Evolutionary conservation across 1,284 basidiomycete species (phyloP).

Genomic region (Pascua guehoae): DNA sequence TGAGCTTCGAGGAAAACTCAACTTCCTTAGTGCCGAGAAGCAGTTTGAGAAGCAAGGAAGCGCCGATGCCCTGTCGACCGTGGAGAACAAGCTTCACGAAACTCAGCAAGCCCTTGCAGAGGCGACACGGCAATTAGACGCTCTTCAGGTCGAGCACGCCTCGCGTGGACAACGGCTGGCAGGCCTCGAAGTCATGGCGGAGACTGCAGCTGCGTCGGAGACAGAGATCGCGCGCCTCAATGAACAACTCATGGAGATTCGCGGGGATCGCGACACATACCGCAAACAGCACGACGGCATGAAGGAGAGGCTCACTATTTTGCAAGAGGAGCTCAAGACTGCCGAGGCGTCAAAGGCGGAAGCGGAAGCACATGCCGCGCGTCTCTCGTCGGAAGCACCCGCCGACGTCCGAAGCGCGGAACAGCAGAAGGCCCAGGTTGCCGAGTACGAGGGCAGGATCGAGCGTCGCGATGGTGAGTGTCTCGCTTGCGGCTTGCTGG

Average conservation of each 20-base stretch:
- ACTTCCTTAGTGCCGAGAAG: constrained; percentile 10
- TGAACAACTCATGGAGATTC: too few species aligned
- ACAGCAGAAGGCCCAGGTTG: constrained; percentile 2
- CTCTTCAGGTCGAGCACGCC: not conserved
- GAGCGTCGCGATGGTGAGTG: constrained; percentile 10
- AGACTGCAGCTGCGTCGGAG: too few species aligned
- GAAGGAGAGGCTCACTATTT: not conserved
- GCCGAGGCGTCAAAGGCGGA: constrained; percentile 3
- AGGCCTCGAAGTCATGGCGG: too few species aligned
- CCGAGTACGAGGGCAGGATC: constrained; percentile 3
- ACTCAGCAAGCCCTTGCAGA: not conserved
- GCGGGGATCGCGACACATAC: too few species aligned
- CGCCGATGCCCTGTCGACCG: not conserved
- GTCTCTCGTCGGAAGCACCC: not conserved
- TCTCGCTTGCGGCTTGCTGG: not conserved
- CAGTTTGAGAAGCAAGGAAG: constrained; percentile 3
- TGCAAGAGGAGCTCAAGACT: constrained; percentile 4
- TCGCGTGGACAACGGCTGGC: not conserved
- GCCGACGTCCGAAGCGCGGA: not conserved
- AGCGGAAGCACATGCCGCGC: not conserved
- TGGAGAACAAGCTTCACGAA: not conserved
- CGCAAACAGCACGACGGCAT: not conserved
- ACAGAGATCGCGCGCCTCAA: too few species aligned
- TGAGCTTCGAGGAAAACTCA: constrained; percentile 9
- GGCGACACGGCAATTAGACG: not conserved